Evolutionary conservation across 2,329 filamentous ascomycete species (phyloP).

Genomic region (Aspergillus sojae): DNA sequence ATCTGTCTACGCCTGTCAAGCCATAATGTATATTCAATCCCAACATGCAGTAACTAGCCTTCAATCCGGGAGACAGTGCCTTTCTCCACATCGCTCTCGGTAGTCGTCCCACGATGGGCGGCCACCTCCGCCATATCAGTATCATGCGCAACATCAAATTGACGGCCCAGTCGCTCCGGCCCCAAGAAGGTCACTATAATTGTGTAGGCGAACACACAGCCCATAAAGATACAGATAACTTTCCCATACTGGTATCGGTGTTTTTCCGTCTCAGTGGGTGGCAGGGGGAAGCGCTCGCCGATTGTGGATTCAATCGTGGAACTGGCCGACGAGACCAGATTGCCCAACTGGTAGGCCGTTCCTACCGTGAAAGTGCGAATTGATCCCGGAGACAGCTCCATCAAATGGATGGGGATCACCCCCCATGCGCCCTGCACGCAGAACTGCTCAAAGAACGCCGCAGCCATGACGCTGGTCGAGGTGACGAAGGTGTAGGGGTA

Average conservation of each 20-base stretch:
- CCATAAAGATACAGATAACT: conserved; percentile 92
- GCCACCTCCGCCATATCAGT: conserved; percentile 49
- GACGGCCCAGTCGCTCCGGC: conserved; percentile 51
- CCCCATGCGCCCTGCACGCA: conserved; percentile 78
- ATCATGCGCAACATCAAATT: conserved; percentile 53
- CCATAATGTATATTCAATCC: neutral
- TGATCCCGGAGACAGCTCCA: conserved; percentile 63
- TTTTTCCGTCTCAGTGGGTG: conserved; percentile 53
- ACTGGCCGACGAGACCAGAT: conserved; percentile 62
- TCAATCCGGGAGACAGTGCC: conserved; percentile 8
- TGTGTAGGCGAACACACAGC: conserved; percentile 69
- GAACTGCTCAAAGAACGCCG: conserved; percentile 83
- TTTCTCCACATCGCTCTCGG: conserved; percentile 37
- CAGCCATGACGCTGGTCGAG: conserved; percentile 68
- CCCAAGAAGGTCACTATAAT: conserved; percentile 55
- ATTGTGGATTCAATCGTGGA: conserved; percentile 77
- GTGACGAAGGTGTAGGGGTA: conserved; percentile 79
- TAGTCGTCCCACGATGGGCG: conserved; percentile 32
- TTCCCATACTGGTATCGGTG: conserved; percentile 73
- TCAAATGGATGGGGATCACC: conserved; percentile 70
- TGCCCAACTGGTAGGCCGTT: conserved; percentile 66
- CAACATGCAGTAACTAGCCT: neutral
- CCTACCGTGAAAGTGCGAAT: conserved; percentile 67
- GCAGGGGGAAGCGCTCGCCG: conserved; percentile 73
- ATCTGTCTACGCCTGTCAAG: neutral